Evolutionary conservation across 352 stramenopile genomes (phyloP).

Genomic region (Phytophthora cryptogea): DNA sequence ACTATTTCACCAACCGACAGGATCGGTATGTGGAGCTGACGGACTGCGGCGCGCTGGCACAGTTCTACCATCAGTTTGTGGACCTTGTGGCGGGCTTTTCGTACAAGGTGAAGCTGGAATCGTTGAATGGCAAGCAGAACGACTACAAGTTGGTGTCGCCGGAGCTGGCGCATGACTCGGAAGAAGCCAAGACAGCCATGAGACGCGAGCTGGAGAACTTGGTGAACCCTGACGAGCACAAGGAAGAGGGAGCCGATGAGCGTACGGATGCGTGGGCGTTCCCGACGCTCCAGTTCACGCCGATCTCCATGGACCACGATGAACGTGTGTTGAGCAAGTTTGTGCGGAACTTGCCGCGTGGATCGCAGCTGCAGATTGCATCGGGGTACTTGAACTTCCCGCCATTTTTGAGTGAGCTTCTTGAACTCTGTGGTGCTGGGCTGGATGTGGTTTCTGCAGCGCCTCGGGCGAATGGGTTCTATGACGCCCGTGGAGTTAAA

Average conservation of each 20-base stretch:
- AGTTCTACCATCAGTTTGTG: constrained; percentile 81
- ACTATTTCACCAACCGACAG: constrained; percentile 87
- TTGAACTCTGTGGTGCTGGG: constrained; percentile 45
- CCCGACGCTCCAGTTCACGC: constrained; percentile 77
- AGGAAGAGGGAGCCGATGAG: constrained; percentile 14
- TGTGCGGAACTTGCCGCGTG: constrained; percentile 45
- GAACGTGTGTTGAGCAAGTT: constrained; percentile 56
- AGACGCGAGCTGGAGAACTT: constrained; percentile 50
- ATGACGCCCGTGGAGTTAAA: constrained; percentile 67
- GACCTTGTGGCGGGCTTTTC: constrained; percentile 48
- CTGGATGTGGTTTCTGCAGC: constrained; percentile 72
- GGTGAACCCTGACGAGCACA: constrained; percentile 35
- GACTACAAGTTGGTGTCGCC: constrained; percentile 35
- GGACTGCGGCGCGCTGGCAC: constrained; percentile 48
- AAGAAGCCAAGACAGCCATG: constrained; percentile 44
- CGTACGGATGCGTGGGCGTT: constrained; percentile 64
- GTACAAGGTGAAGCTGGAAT: constrained; percentile 44
- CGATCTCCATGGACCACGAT: constrained; percentile 62
- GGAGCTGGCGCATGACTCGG: constrained; percentile 38
- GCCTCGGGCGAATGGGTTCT: constrained; percentile 77
- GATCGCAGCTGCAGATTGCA: constrained; percentile 61
- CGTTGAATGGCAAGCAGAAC: constrained; percentile 7
- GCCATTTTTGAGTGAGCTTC: constrained; percentile 57
- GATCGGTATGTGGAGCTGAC: constrained; percentile 79
- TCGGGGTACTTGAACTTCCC: constrained; percentile 87